Conservation (phyloP, 2,329 filamentous ascomycete genomes). For the Drechslerella dactyloides region DNA sequence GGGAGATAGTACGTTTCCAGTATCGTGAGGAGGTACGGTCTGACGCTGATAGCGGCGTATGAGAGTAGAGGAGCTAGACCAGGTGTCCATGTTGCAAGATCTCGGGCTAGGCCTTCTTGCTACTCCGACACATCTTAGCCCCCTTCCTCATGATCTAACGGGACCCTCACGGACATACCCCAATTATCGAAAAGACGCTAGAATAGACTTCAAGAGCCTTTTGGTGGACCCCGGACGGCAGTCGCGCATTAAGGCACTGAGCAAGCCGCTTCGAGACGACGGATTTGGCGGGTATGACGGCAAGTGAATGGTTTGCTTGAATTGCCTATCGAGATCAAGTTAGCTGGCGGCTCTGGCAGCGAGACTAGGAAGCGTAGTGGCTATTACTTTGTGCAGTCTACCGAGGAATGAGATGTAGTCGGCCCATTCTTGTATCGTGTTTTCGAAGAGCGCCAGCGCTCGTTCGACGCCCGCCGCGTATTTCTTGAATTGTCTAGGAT, state of each 20-base stretch:
- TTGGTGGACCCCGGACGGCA: slow-evolving; percentile 96
- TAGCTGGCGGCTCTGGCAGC: not conserved
- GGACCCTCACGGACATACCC: slow-evolving; percentile 61
- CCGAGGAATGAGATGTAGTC: slow-evolving; percentile 98
- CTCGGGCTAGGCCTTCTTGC: slow-evolving; percentile 75
- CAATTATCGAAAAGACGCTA: slow-evolving; percentile 85
- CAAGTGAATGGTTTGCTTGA: slow-evolving; percentile 78
- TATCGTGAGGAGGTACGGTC: slow-evolving; percentile 81
- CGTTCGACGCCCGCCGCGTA: slow-evolving; percentile 89
- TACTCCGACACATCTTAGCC: slow-evolving; percentile 55
- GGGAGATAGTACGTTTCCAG: slow-evolving; percentile 80
- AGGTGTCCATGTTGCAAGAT: slow-evolving; percentile 86
- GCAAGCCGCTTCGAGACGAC: slow-evolving; percentile 87
- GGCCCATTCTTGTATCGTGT: slow-evolving; percentile 92
- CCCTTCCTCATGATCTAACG: slow-evolving; percentile 47
- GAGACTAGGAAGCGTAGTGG: not conserved
- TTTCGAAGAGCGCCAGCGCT: slow-evolving; percentile 84
- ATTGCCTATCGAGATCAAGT: slow-evolving; percentile 68
- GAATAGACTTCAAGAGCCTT: slow-evolving; percentile 94
- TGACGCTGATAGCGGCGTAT: slow-evolving; percentile 90
- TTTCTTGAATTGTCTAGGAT: slow-evolving; percentile 74
- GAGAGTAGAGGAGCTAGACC: slow-evolving; percentile 87
- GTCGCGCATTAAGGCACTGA: slow-evolving; percentile 89
- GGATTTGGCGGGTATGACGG: slow-evolving; percentile 78
- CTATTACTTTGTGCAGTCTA: slow-evolving; percentile 78